Base-by-base conservation (phyloP, 164 flowering plant genomes). In the Piper betle region DNA sequence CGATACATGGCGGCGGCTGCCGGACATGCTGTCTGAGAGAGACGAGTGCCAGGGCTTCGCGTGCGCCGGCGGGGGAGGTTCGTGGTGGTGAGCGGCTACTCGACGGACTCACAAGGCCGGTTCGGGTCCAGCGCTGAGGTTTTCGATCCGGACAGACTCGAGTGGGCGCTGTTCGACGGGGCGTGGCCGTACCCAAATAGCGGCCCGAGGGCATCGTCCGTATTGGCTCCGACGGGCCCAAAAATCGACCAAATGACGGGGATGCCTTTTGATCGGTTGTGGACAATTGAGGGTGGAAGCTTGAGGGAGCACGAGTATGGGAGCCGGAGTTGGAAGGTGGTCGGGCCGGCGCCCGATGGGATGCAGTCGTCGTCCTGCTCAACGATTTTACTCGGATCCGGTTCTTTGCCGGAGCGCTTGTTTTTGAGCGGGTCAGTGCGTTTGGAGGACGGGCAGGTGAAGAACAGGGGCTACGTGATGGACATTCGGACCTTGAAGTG, bases 21-120 rank as follows among this genome's bases (percentile, higher is more conserved):
- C 71, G 17, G 52, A 20, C 2, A 68, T 72, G 37, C 48, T 0
- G 68, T 64, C 54, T n/a, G 74, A 72, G 58, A 52, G 71, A 16
- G 72, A 72, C 67, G 75, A 72, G 62, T 64, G 71, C 39, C 66
- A 70, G 15, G 79, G 79, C n/a, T n/a, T n/a, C 46, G 10, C 72
- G n/a, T n/a, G n/a, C n/a, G 18, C 12, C 33, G 33, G 33, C 25
- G 67, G 59, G 69, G 64, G 25, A 19, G 66, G 71, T 76, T 71
- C 12, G 55, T 1, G 33, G 33, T 25, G 33, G 33, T 73, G 52
- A 73, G 74, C 57, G 76, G 79, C 1, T 76, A 76, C 64, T 66
- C 71, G 6, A 76, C 76, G 12, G 76, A 76, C 48, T 19, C 37
- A 3, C 76, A 76, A 43, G 79, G 79, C 3, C 41, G 68, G 55